These are phyloP conservation scores for Penicillium griseofulvum DNA, from an alignment of 2,329 filamentous ascomycete species.

Conservation along the genomic window DNA sequence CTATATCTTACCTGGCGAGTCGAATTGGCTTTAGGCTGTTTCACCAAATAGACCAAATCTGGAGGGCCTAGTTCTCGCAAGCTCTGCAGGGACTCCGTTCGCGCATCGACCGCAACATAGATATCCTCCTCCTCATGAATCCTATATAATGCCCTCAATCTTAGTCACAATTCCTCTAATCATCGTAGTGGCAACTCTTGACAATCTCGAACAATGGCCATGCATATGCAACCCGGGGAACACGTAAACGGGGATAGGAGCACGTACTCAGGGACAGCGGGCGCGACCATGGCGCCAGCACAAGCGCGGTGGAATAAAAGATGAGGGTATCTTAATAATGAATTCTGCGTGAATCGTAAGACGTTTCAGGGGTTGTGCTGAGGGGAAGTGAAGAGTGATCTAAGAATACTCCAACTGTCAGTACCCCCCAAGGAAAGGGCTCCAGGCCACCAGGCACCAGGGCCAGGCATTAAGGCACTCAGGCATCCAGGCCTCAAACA, in stretches of 20 bases:
- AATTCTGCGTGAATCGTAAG: neutral
- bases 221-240: slow-evolving; percentile 26
- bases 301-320: slow-evolving; percentile 16
- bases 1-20: slow-evolving; percentile 53
- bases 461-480: slow-evolving; percentile 12
- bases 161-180: slow-evolving; percentile 18
- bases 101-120: slow-evolving; percentile 78
- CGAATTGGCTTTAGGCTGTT: slow-evolving; percentile 62
- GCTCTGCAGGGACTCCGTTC: slow-evolving; percentile 81
- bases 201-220: slow-evolving; percentile 13
- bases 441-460: slow-evolving; percentile 23
- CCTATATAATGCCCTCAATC: slow-evolving; percentile 49
- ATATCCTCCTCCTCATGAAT: slow-evolving; percentile 91
- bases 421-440: slow-evolving; percentile 11
- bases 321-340: neutral
- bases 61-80: slow-evolving; percentile 93
- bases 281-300: slow-evolving; percentile 63
- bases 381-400: slow-evolving; percentile 12
- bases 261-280: slow-evolving; percentile 72
- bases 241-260: slow-evolving; percentile 27
- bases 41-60: slow-evolving; percentile 91
- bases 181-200: slow-evolving; percentile 7
- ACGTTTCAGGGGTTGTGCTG: slow-evolving; percentile 8
- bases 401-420: slow-evolving; percentile 4
- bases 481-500: neutral